Conservation (phyloP, 2,329 filamentous ascomycete species). For the Pyrenochaeta sp. region DNA sequence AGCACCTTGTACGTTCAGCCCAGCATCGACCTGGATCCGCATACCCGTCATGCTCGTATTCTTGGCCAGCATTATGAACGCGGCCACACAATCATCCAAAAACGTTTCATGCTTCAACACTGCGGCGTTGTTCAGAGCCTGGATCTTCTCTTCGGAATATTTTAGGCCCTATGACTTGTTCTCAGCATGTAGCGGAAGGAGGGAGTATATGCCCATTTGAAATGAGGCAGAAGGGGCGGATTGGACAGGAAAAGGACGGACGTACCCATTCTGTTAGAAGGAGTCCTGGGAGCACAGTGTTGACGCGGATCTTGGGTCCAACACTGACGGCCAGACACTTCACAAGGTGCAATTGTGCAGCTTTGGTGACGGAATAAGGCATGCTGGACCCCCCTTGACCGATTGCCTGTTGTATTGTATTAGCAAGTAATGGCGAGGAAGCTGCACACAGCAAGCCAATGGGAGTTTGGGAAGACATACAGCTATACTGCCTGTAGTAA, state of each 20-base stretch:
- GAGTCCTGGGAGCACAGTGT: conserved; percentile 71
- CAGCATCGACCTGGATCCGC: conserved; percentile 53
- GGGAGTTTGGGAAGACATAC: conserved; percentile 46
- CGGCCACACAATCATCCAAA: conserved; percentile 63
- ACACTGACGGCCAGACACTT: conserved; percentile 70
- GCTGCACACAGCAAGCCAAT: no score
- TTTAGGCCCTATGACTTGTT: conserved; percentile 56
- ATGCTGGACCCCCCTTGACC: conserved; percentile 64
- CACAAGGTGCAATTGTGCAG: conserved; percentile 74
- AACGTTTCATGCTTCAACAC: conserved; percentile 67
- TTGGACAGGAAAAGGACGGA: background rate
- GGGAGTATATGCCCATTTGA: background rate
- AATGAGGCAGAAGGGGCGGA: background rate
- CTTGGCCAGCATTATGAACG: conserved; percentile 63
- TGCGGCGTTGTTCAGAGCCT: conserved; percentile 63
- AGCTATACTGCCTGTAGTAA: conserved; percentile 70
- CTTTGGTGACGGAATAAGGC: conserved; percentile 82
- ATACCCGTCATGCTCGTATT: conserved; percentile 62
- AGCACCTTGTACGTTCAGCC: conserved; percentile 43
- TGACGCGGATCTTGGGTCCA: conserved; percentile 69
- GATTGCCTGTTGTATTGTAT: conserved; percentile 51
- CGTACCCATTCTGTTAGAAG: conserved; percentile 64
- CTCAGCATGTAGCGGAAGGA: background rate
- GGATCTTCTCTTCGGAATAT: conserved; percentile 67
- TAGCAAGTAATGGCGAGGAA: conserved; percentile 11